Percentiles rank a stretch among this genome's conserved stretches.
These are phyloP conservation scores for Yamadazyma phyllophila DNA, from an alignment of 805 yeast genomes.

Conservation along the genomic window DNA sequence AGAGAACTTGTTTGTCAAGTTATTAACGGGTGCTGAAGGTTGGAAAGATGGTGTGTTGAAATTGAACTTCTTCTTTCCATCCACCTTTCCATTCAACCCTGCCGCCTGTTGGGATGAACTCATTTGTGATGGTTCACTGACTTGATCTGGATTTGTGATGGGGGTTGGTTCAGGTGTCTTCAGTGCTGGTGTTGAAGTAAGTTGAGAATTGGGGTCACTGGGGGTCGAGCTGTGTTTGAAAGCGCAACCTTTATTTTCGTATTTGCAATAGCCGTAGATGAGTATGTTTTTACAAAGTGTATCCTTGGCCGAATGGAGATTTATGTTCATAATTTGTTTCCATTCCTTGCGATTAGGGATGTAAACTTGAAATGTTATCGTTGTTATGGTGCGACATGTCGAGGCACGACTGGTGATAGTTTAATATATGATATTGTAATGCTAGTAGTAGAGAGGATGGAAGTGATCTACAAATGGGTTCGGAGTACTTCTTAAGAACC, in stretches of 20 bases:
- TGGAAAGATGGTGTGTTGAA: conserved; percentile 44
- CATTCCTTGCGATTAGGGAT: conserved; percentile 5
- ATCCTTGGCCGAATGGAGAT: conserved; percentile 61
- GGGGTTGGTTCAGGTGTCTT: background rate
- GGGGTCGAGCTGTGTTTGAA: conserved; percentile 52
- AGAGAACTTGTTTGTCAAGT: conserved; percentile 35
- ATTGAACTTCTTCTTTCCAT: conserved; percentile 28
- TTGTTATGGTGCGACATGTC: conserved; percentile 5
- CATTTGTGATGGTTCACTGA: background rate
- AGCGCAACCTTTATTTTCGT: conserved; percentile 82
- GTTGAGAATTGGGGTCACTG: conserved; percentile 3
- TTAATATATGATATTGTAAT: too few relatives aligned
- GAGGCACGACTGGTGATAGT: background rate
- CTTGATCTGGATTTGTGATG: background rate
- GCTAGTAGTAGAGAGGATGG: too few relatives aligned
- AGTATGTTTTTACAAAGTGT: conserved; percentile 81
- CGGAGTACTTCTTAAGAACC: too few relatives aligned
- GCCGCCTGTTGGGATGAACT: background rate
- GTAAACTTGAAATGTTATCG: conserved; percentile 4
- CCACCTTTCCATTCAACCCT: background rate
- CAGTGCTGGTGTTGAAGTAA: background rate
- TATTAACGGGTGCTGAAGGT: conserved; percentile 27
- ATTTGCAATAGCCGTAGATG: conserved; percentile 86
- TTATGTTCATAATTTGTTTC: conserved; percentile 28
- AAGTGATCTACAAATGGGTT: too few relatives aligned